phyloP scores from a whole-genome alignment of 2,329 filamentous ascomycete species.

The Pseudomassariella vexata region DNA sequence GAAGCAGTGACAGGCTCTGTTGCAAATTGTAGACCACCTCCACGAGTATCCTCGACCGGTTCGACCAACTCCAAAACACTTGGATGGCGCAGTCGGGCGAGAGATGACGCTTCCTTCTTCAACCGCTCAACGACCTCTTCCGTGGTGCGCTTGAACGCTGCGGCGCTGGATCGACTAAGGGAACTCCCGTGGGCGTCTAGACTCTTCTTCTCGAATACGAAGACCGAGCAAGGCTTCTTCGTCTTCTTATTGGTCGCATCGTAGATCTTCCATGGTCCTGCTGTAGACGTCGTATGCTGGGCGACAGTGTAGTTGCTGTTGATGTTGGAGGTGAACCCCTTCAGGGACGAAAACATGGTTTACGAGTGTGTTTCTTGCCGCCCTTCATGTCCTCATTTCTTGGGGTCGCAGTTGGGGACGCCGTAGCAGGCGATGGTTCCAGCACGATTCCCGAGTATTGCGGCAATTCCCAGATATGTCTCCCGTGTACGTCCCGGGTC shows the following conservation, averaged over 20 bases:
- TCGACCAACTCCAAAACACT: slow-evolving; percentile 89
- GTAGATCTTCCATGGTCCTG: slow-evolving; percentile 95
- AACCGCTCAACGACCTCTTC: slow-evolving; percentile 89
- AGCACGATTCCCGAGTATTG: too few relatives aligned
- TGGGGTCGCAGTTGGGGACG: too few relatives aligned
- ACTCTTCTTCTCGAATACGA: slow-evolving; percentile 87
- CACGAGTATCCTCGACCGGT: slow-evolving; percentile 89
- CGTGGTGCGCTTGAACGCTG: slow-evolving; percentile 70
- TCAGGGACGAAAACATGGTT: slow-evolving; percentile 91
- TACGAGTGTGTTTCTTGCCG: too few relatives aligned
- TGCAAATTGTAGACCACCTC: slow-evolving; percentile 89
- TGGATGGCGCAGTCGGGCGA: slow-evolving; percentile 84
- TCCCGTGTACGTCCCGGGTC: too few relatives aligned
- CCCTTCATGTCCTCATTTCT: too few relatives aligned
- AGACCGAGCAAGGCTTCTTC: slow-evolving; percentile 82
- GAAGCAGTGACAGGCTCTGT: slow-evolving; percentile 89
- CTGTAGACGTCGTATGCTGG: slow-evolving; percentile 66
- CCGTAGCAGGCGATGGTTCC: too few relatives aligned
- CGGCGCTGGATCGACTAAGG: slow-evolving; percentile 56
- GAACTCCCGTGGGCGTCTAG: slow-evolving; percentile 65
- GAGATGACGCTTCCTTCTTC: slow-evolving; percentile 83
- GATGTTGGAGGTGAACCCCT: slow-evolving; percentile 92
- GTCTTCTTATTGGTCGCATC: slow-evolving; percentile 96
- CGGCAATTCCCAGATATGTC: too few relatives aligned
- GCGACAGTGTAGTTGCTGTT: slow-evolving; percentile 84